Evolutionary conservation across 2,329 filamentous ascomycete species (phyloP).

Genomic region (Epichloe festucae): DNA sequence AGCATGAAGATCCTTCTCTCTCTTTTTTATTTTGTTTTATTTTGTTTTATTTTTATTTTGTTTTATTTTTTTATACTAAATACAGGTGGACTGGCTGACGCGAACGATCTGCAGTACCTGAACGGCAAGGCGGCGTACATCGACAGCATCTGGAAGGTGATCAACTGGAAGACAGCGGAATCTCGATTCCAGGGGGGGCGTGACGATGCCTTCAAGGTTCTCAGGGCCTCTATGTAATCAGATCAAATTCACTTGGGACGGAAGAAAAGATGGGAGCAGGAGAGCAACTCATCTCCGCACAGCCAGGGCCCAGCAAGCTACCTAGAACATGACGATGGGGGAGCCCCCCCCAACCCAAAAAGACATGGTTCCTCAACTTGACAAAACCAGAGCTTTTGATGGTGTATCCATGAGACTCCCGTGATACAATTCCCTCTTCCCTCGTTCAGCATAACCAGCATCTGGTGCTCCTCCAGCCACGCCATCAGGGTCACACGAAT

Average conservation of each 20-base stretch:
- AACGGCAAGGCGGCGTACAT: constrained; percentile 66
- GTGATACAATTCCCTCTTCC: neutral
- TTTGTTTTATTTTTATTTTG: neutral
- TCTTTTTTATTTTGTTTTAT: neutral
- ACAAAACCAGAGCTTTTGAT: no score
- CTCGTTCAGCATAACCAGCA: constrained; percentile 4
- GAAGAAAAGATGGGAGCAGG: no score
- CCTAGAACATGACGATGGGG: no score
- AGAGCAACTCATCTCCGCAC: no score
- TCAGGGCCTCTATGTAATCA: constrained; percentile 28
- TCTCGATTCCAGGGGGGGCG: constrained; percentile 42
- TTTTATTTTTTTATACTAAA: neutral
- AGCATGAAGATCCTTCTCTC: neutral
- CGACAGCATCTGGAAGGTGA: constrained; percentile 63
- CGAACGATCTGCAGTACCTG: constrained; percentile 45
- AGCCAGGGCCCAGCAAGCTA: no score
- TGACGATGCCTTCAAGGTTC: constrained; percentile 32
- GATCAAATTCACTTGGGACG: no score
- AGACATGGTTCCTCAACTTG: no score
- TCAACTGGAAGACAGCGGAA: constrained; percentile 65
- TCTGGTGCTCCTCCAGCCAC: constrained; percentile 2
- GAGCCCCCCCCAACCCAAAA: no score
- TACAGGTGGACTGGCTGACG: neutral
- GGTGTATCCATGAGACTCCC: neutral
- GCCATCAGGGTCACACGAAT: constrained; percentile 1